A percentile compares a stretch with the other conserved stretches of the same genome.
Conservation (phyloP, 169 alveolate genomes). For the Plasmodium vivax region DNA sequence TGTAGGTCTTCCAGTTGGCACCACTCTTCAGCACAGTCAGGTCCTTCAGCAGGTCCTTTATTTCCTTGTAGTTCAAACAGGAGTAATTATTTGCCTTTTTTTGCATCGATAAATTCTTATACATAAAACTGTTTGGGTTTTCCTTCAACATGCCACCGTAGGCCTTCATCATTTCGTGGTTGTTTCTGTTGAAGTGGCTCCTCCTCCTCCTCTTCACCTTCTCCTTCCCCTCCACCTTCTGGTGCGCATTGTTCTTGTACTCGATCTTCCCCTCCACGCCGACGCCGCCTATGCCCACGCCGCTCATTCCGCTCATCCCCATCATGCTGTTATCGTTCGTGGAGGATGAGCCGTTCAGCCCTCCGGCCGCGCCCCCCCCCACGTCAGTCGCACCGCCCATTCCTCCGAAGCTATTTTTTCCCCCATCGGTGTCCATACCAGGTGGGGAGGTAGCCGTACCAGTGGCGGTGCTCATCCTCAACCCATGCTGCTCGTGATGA, state of each 20-base stretch:
- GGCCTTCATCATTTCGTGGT: neutral
- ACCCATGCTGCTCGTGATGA: neutral
- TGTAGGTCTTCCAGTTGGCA: constrained; percentile 65
- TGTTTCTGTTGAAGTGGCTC: neutral
- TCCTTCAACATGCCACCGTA: constrained; percentile 13
- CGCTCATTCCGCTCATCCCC: neutral
- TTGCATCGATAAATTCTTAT: neutral
- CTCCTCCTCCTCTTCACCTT: constrained; percentile 16
- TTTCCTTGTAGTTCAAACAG: constrained; percentile 27
- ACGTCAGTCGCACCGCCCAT: neutral
- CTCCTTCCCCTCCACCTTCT: constrained; percentile 5
- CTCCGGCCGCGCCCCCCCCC: neutral
- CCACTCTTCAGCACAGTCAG: constrained; percentile 58
- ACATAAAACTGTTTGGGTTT: constrained; percentile 2
- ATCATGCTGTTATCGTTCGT: neutral
- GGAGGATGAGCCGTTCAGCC: neutral
- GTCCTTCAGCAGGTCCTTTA: constrained; percentile 25
- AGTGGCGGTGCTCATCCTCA: neutral
- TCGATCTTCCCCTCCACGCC: neutral
- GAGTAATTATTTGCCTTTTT: constrained; percentile 20
- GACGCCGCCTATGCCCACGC: neutral
- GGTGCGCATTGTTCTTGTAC: neutral
- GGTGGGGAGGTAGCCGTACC: neutral
- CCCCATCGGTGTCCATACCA: neutral
- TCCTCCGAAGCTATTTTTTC: neutral